Evolutionary conservation across 73 alveolate species (phyloP).

Genomic region (Stentor coeruleus): DNA sequence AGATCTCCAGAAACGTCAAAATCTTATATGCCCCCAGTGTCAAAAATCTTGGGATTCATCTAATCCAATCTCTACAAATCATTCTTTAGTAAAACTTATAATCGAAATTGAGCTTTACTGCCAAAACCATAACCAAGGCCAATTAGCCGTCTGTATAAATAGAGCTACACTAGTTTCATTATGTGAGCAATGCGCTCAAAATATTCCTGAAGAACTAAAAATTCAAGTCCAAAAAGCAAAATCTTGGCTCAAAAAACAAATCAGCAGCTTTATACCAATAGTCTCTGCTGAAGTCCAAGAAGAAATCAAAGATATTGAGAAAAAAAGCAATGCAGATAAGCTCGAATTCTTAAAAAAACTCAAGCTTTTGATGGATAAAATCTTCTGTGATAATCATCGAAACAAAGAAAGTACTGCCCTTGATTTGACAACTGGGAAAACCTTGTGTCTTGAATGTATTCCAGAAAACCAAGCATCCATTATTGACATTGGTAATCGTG

Average conservation of each 20-base stretch:
- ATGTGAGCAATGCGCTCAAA: neutral
- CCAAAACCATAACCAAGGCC: neutral
- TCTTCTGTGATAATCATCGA: neutral
- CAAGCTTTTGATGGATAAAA: neutral
- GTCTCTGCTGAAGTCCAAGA: neutral
- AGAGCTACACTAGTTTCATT: neutral
- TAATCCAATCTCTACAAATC: neutral
- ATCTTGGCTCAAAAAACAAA: neutral
- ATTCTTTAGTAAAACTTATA: neutral
- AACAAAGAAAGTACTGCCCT: neutral
- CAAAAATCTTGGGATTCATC: neutral
- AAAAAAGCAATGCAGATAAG: too few relatives aligned
- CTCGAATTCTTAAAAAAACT: too few relatives aligned
- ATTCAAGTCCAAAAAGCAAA: too few relatives aligned
- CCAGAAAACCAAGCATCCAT: too few relatives aligned
- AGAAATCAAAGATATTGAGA: too few relatives aligned
- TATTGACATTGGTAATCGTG: neutral
- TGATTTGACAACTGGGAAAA: neutral
- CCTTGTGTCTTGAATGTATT: neutral
- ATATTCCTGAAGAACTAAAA: too few relatives aligned
- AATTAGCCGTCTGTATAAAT: neutral
- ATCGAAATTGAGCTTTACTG: neutral
- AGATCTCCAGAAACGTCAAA: constrained; percentile 34
- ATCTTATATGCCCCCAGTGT: neutral
- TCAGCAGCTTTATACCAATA: neutral